These are phyloP conservation scores for Iris pallida DNA, from an alignment of 116 monocot genomes.

Conservation along the genomic window DNA sequence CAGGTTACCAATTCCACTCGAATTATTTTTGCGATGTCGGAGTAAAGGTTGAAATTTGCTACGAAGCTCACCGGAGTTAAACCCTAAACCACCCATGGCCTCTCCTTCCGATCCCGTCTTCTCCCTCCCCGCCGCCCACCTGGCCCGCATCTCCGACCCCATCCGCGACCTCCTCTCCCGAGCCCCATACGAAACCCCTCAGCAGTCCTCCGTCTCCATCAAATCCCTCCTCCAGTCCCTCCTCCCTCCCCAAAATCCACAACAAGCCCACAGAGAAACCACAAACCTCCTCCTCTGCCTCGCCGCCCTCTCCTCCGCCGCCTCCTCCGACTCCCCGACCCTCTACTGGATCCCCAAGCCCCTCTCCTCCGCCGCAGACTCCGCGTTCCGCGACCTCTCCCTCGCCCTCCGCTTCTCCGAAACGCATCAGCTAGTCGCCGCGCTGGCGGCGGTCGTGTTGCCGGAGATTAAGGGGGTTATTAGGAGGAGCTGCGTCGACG, in stretches of 20 bases:
- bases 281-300: slow-evolving; percentile 52
- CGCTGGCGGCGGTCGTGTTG: slow-evolving; percentile 42
- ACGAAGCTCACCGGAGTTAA: no score
- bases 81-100: neutral
- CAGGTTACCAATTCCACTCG: no score
- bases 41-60: no score
- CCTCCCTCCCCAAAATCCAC: slow-evolving; percentile 19
- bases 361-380: slow-evolving; percentile 27
- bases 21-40: no score
- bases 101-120: neutral
- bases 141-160: slow-evolving; percentile 5
- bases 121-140: slow-evolving; percentile 5
- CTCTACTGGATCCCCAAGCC: slow-evolving; percentile 58
- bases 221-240: slow-evolving; percentile 51
- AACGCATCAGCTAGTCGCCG: slow-evolving; percentile 39
- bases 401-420: slow-evolving; percentile 1
- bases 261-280: slow-evolving; percentile 15
- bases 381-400: slow-evolving; percentile 32
- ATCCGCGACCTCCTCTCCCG: slow-evolving; percentile 38
- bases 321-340: slow-evolving; percentile 43
- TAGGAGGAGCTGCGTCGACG: slow-evolving; percentile 67
- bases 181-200: slow-evolving; percentile 45
- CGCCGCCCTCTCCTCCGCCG: slow-evolving; percentile 52
- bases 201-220: slow-evolving; percentile 48
- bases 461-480: slow-evolving; percentile 58